Conservation (phyloP, 2,329 filamentous ascomycete species). For the Paracamarosporium sp. region DNA sequence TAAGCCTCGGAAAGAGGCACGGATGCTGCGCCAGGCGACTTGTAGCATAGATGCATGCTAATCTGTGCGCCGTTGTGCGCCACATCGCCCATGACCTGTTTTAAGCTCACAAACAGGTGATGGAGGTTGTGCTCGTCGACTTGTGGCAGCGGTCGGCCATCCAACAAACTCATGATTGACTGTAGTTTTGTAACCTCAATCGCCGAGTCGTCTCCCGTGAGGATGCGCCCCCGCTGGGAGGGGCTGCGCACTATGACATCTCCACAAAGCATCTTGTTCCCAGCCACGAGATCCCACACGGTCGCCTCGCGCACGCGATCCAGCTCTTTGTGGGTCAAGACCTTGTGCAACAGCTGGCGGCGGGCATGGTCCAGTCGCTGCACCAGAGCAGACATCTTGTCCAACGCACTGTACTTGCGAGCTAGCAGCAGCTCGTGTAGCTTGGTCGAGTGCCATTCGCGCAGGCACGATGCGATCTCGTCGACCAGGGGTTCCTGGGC, state of each 20-base stretch:
- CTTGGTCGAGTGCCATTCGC: conserved; percentile 98
- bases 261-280: conserved; percentile 91
- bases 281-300: conserved; percentile 92
- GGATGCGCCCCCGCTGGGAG: conserved; percentile 77
- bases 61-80: conserved; percentile 75
- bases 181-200: conserved; percentile 91
- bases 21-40: conserved; percentile 67
- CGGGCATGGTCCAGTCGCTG: conserved; percentile 83
- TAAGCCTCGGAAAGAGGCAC: conserved; percentile 83
- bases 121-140: conserved; percentile 77
- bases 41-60: conserved; percentile 78
- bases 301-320: conserved; percentile 82
- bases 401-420: conserved; percentile 80
- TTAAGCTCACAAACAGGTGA: conserved; percentile 83
- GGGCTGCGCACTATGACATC: conserved; percentile 96
- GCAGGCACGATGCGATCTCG: conserved; percentile 93
- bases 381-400: conserved; percentile 81
- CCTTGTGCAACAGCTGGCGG: conserved; percentile 91
- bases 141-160: conserved; percentile 75
- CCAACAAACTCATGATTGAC: conserved; percentile 92
- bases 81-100: conserved; percentile 77
- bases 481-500: conserved; percentile 90
- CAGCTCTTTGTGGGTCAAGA: conserved; percentile 87
- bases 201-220: conserved; percentile 92
- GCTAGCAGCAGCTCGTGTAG: conserved; percentile 88